Evolutionary conservation across 257 asterid genomes (phyloP).

Genomic region (Perilla frutescens): DNA sequence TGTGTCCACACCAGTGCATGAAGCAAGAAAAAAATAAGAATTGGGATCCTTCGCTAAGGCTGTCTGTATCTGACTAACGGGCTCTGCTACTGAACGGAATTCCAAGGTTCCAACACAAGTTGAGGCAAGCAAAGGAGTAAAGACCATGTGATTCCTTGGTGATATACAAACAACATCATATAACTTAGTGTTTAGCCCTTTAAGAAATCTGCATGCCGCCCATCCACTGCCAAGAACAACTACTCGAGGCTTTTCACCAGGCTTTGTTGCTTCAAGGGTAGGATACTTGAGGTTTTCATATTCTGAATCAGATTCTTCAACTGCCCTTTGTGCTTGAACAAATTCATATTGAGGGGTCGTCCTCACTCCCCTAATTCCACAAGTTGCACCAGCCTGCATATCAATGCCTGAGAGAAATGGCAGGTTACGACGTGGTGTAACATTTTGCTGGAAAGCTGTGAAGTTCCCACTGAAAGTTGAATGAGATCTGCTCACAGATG

Average conservation of each 20-base stretch:
- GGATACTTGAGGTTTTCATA: slow-evolving; percentile 67
- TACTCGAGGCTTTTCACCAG: slow-evolving; percentile 89
- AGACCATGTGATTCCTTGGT: slow-evolving; percentile 97
- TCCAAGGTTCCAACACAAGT: slow-evolving; percentile 97
- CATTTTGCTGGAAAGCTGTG: slow-evolving; percentile 30
- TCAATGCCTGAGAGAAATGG: slow-evolving; percentile 44
- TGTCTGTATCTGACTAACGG: slow-evolving; percentile 83
- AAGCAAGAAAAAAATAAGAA: slow-evolving; percentile 83
- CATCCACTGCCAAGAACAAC: slow-evolving; percentile 96
- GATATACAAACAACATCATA: slow-evolving; percentile 92
- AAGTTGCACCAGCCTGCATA: slow-evolving; percentile 32
- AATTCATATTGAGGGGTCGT: slow-evolving; percentile 57
- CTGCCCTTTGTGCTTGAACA: slow-evolving; percentile 58
- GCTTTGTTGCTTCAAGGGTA: slow-evolving; percentile 82
- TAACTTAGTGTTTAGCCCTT: slow-evolving; percentile 71
- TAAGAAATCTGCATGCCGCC: slow-evolving; percentile 97
- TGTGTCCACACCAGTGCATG: slow-evolving; percentile 68
- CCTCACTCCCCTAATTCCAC: slow-evolving; percentile 61
- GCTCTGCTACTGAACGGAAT: slow-evolving; percentile 93
- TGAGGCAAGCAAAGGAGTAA: slow-evolving; percentile 94
- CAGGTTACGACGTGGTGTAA: slow-evolving; percentile 30
- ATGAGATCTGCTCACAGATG: slow-evolving; percentile 35
- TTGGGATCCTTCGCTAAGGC: slow-evolving; percentile 89
- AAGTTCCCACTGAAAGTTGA: slow-evolving; percentile 34
- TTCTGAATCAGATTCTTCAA: slow-evolving; percentile 62